These are phyloP conservation scores for Hirschioporus abietinus DNA, from an alignment of 768 basidiomycete genomes.

Conservation along the genomic window DNA sequence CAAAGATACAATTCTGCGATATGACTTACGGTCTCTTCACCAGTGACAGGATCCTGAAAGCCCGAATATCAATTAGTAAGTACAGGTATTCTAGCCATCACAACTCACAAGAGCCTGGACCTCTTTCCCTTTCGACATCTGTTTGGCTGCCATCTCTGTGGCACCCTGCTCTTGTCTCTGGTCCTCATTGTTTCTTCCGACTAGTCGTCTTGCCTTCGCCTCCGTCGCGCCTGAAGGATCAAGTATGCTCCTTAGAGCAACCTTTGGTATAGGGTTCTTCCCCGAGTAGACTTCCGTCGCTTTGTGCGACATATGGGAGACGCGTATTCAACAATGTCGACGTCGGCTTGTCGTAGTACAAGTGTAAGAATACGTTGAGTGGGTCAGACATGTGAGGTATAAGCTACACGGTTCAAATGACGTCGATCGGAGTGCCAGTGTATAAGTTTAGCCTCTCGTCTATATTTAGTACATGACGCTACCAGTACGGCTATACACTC, in stretches of 20 bases:
- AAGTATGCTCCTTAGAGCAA: conserved; percentile 24
- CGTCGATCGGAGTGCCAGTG: neutral
- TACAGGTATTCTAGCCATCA: neutral
- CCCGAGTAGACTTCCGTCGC: conserved; percentile 26
- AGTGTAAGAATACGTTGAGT: neutral
- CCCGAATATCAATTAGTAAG: neutral
- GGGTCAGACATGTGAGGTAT: neutral
- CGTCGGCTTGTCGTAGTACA: neutral
- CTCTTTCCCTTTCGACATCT: conserved; percentile 24
- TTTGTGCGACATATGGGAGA: conserved; percentile 21
- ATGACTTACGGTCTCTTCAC: conserved; percentile 41
- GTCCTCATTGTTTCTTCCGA: conserved; percentile 17
- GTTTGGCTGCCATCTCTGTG: conserved; percentile 19
- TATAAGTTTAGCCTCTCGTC: neutral
- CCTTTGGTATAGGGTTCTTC: conserved; percentile 27
- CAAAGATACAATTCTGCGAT: conserved; percentile 25
- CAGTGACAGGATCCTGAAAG: conserved; percentile 46
- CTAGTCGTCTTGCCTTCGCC: conserved; percentile 24
- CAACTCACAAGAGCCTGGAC: conserved; percentile 14
- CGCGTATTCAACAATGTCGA: neutral
- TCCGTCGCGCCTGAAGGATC: conserved; percentile 25
- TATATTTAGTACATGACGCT: neutral
- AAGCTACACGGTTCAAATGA: neutral
- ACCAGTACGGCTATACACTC: no score
- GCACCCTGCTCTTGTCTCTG: conserved; percentile 18